Evolutionary conservation across 2,329 filamentous ascomycete species (phyloP).

Genomic region (Magnaporthiopsis poae): DNA sequence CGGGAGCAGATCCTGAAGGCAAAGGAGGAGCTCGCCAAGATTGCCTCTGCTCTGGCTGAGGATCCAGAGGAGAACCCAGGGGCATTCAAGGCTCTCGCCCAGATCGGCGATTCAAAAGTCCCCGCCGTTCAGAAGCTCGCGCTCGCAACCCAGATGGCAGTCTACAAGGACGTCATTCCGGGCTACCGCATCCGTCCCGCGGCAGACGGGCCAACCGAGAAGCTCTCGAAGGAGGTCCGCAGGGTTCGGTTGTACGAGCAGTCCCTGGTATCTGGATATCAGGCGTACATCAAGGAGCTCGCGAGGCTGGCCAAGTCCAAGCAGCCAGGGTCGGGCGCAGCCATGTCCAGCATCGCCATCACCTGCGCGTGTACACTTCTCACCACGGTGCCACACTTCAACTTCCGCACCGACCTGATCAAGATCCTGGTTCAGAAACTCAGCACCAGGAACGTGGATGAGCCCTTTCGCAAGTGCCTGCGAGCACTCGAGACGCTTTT

Average conservation of each 20-base stretch:
- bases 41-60: slow-evolving; percentile 75
- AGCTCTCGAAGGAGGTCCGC: slow-evolving; percentile 85
- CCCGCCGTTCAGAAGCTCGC: slow-evolving; percentile 74
- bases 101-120: slow-evolving; percentile 61
- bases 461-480: slow-evolving; percentile 67
- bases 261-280: slow-evolving; percentile 73
- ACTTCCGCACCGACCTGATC: slow-evolving; percentile 79
- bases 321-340: slow-evolving; percentile 26
- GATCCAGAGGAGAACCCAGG: slow-evolving; percentile 83
- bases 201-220: slow-evolving; percentile 65
- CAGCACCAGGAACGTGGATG: slow-evolving; percentile 60
- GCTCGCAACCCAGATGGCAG: slow-evolving; percentile 73
- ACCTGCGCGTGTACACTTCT: slow-evolving; percentile 77
- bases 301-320: slow-evolving; percentile 53
- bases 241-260: slow-evolving; percentile 78
- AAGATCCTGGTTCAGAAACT: slow-evolving; percentile 80
- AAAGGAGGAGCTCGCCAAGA: slow-evolving; percentile 82
- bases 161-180: slow-evolving; percentile 93
- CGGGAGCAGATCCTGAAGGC: slow-evolving; percentile 73
- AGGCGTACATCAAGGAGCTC: slow-evolving; percentile 70
- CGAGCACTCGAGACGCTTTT: slow-evolving; percentile 75
- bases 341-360: slow-evolving; percentile 65
- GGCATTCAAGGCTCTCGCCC: slow-evolving; percentile 66
- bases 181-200: slow-evolving; percentile 87
- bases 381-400: slow-evolving; percentile 84